Evolutionary conservation across 192 early-diverging fungal genomes (phyloP), one percentile per base, ranked within the genome.

Genomic region (Entrophospora sp.): DNA sequence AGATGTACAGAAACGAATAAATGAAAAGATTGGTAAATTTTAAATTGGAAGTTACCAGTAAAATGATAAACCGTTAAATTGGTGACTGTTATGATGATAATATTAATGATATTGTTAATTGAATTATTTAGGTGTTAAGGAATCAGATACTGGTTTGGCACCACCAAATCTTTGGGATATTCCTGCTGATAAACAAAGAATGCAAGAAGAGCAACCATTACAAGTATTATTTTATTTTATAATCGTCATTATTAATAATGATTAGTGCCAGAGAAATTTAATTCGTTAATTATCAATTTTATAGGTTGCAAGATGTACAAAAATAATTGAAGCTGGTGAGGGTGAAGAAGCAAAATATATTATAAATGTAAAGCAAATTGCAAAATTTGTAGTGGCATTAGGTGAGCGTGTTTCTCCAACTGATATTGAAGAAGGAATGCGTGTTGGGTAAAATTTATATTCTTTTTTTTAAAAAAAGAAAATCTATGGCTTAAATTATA

Each of bases 361-460:
- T 46, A 99, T 99, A 64, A 95, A 94, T 76, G 90, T 99, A 46
- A 97, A 97, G 79, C 92, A 97, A 77, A 93, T 97, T 76, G 97
- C 95, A 56, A 99, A 99, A 74, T 99, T 96, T 80, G 97, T 99
- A 9, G 97, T 99, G 30, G 94, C 90, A 7, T 77, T 99, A 37
- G 95, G 94, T 9, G 89, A 97, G 74, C 86, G 91, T 25, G 97
- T 98, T 20, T 92, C 97, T 8, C 95, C 97, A 24, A 99, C 97
- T 0, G 97, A 99, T 80, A 94, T 99, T 76, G 97, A 99, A 58
- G 97, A 99, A 72, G 93, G 95, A 55, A 99, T 97, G 91, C 90
- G 95, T 56, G 93, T 97, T 36, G 95, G 91, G 89, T 91, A 81
- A 68, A 72, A n/a, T n/a, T n/a, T n/a, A n/a, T n/a, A n/a, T n/a